Base-by-base conservation (phyloP, 768 basidiomycete species). In the Hypsizygus marmoreus region DNA sequence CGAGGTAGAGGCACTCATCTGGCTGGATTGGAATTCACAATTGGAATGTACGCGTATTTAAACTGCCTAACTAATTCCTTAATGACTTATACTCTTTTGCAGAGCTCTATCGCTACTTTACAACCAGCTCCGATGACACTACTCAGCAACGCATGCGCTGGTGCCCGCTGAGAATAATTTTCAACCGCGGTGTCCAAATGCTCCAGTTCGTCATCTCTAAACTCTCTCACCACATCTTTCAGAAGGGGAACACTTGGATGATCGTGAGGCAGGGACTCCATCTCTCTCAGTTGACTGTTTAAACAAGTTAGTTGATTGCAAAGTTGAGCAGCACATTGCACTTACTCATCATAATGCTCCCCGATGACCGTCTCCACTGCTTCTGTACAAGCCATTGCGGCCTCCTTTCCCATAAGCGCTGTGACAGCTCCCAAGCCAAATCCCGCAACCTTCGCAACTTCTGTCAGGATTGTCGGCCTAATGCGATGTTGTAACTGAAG, bases 331-430 rank as follows among this genome's bases (percentile, higher is more conserved):
- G 44, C 28, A 34, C 43, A 20, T n/a, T 10, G 7, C 16, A 77
- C 91, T 61, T 62, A 95, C 95, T 97, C 93, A 63, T 97, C 91
- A 58, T 98, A 98, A 67, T 98, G 95, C 65, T 98, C 95, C 30
- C 95, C 95, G 41, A 98, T 98, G 45, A 92, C 92, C 0, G 95
- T 97, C 65, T 98, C 95, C 14, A 98, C 94, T 0, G 95, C 95
- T 65, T 98, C 95, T 0, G 95, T 98, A 59, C 95, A 97, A 5
- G 95, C 95, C 95, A 98, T 98, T 0, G 95, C 93, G 10, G 94
- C 92, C 55, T 97, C 88, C 60, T 83, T 88, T 28, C 95, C 89
- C 79, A 95, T 76, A 16, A 95, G 67, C 0, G 91, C 95, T 0
- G 95, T 97, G 0, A 72, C 77, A 4, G 85, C 86, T 4, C 95